These are phyloP conservation scores for Conidiobolus incongruus DNA, from an alignment of 371 early-diverging fungal species.

Conservation along the genomic window DNA sequence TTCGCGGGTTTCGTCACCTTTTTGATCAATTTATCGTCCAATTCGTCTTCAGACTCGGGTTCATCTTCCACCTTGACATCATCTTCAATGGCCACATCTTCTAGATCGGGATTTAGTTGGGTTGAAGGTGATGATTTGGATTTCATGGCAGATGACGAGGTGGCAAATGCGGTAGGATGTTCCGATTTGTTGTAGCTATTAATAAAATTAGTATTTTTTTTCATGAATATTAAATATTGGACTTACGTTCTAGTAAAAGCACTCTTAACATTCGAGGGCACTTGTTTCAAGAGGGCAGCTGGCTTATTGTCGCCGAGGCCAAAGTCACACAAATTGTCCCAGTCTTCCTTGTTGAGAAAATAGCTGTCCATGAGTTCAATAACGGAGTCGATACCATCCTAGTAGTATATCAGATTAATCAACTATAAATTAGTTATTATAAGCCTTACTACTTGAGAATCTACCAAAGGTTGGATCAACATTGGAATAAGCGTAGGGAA, in stretches of 20 bases:
- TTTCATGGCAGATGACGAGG: slow-evolving; percentile 14
- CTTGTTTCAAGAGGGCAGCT: slow-evolving; percentile 20
- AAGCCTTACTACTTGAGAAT: slow-evolving; percentile 10
- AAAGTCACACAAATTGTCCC: slow-evolving; percentile 63
- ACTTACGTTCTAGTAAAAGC: slow-evolving; percentile 57
- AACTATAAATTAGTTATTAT: neutral
- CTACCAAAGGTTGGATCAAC: slow-evolving; percentile 32
- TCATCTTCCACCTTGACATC: slow-evolving; percentile 29
- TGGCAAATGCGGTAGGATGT: slow-evolving; percentile 48
- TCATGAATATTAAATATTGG: neutral
- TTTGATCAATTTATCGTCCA: slow-evolving; percentile 21
- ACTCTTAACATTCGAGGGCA: slow-evolving; percentile 47
- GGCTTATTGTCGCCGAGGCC: slow-evolving; percentile 21
- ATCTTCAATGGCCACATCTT: slow-evolving; percentile 23
- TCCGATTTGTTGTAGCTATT: slow-evolving; percentile 40
- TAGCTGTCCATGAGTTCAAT: slow-evolving; percentile 76
- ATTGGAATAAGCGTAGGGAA: slow-evolving; percentile 44
- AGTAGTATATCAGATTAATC: neutral
- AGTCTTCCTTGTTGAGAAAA: slow-evolving; percentile 69
- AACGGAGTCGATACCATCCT: slow-evolving; percentile 41
- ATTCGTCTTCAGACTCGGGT: slow-evolving; percentile 15
- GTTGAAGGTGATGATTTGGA: slow-evolving; percentile 12
- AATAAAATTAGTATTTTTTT: slow-evolving; percentile 5
- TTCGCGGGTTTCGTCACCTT: no score
- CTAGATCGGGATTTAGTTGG: slow-evolving; percentile 17